Evolutionary conservation across 2,329 filamentous ascomycete genomes (phyloP).

Genomic region (Hirsutella rhossiliensis): DNA sequence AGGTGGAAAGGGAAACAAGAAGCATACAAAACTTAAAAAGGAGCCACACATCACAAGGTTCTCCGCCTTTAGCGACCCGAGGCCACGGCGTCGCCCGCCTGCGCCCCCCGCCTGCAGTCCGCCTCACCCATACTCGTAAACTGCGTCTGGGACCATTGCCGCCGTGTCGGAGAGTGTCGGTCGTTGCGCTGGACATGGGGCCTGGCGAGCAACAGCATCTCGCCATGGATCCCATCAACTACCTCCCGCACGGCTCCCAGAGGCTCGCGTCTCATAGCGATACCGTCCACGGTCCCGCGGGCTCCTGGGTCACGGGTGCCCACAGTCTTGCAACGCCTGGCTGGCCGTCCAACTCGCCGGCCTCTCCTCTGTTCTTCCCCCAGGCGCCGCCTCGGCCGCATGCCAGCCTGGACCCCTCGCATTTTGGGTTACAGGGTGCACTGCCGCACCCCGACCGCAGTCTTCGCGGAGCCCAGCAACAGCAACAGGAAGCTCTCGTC

Average conservation of each 20-base stretch:
- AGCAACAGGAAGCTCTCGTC: constrained; percentile 5
- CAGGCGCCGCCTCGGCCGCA: constrained; percentile 8
- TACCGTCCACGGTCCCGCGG: constrained; percentile 2
- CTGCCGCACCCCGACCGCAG: constrained; percentile 12
- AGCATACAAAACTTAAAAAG: too few relatives aligned
- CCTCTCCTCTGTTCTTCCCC: constrained; percentile 9
- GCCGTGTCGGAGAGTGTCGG: too few relatives aligned
- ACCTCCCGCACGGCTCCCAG: constrained; percentile 13
- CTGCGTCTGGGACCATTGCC: too few relatives aligned
- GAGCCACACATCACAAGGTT: too few relatives aligned
- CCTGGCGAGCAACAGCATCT: not conserved
- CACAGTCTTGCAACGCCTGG: not conserved
- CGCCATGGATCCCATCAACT: constrained; percentile 20
- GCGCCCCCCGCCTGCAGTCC: too few relatives aligned
- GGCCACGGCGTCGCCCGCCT: too few relatives aligned
- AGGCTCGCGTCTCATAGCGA: constrained; percentile 2
- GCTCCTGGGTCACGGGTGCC: constrained; percentile 2
- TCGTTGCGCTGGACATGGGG: not conserved
- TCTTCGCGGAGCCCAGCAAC: constrained; percentile 6
- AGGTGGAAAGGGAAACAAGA: too few relatives aligned
- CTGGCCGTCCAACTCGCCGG: not conserved
- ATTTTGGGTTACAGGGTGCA: constrained; percentile 8
- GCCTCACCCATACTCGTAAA: too few relatives aligned
- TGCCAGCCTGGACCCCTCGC: constrained; percentile 9
- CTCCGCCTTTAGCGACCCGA: too few relatives aligned